These are phyloP conservation scores for Iris macrosiphon DNA, from an alignment of 106 monocot genomes.

Conservation along the genomic window DNA sequence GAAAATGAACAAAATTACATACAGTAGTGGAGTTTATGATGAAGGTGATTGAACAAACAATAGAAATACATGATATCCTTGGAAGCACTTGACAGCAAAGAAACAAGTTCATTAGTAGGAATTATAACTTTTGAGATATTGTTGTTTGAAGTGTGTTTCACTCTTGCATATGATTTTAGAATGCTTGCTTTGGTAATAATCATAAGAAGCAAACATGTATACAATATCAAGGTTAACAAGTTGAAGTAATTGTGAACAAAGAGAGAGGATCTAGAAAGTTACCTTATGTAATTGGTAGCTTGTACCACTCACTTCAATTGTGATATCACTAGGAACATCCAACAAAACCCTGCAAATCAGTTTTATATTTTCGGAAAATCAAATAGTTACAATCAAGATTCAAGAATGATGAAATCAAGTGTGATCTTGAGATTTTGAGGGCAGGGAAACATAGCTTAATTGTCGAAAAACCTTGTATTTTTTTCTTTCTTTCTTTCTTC, in stretches of 20 bases:
- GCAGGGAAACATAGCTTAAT: too few species aligned
- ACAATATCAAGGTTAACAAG: not conserved
- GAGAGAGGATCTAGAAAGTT: not conserved
- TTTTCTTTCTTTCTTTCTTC: too few species aligned
- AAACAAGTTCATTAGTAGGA: too few species aligned
- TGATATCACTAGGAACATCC: slow-evolving; percentile 54
- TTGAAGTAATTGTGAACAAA: not conserved
- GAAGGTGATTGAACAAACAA: too few species aligned
- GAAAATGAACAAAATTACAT: too few species aligned
- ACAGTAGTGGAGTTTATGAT: too few species aligned
- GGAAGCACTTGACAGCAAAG: too few species aligned
- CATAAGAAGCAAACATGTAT: not conserved
- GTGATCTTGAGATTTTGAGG: too few species aligned
- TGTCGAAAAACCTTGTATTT: too few species aligned
- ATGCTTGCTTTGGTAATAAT: not conserved
- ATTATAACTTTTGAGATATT: too few species aligned
- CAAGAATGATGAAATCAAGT: too few species aligned
- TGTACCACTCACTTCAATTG: slow-evolving; percentile 29
- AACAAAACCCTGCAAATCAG: slow-evolving; percentile 23
- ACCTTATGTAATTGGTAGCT: slow-evolving; percentile 49
- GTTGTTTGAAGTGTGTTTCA: not conserved
- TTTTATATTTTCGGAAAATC: not conserved
- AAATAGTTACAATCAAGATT: not conserved
- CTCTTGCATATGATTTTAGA: not conserved
- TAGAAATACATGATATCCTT: not conserved